Evolutionary conservation across 257 asterid genomes (phyloP).

Genomic region (Solanum pimpinellifolium): DNA sequence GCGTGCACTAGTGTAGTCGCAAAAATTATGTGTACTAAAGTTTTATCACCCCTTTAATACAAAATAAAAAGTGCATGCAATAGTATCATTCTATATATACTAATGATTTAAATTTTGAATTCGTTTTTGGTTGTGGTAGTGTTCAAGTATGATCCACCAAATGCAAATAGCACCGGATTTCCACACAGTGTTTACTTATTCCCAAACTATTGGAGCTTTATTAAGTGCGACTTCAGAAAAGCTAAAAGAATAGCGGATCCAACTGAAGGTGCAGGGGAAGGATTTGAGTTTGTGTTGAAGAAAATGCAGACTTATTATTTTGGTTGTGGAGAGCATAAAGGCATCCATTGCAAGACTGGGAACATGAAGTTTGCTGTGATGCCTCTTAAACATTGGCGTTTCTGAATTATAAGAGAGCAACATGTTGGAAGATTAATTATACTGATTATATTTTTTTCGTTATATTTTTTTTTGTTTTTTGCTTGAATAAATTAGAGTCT

Average conservation of each 20-base stretch:
- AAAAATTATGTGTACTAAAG: background rate
- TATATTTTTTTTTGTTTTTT: background rate
- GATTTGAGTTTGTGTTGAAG: constrained; percentile 52
- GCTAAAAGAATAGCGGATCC: constrained; percentile 40
- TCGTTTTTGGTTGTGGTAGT: constrained; percentile 12
- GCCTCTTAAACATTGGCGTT: constrained; percentile 43
- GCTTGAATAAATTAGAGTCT: background rate
- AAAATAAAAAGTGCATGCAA: background rate
- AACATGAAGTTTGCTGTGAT: constrained; percentile 58
- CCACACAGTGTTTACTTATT: constrained; percentile 60
- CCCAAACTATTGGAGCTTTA: constrained; percentile 42
- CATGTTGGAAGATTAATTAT: background rate
- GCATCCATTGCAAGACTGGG: constrained; percentile 55
- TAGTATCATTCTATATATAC: background rate
- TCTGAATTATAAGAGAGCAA: background rate
- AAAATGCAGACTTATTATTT: constrained; percentile 57
- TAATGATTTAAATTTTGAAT: background rate
- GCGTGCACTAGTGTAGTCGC: background rate
- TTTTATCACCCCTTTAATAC: background rate
- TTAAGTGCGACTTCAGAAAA: constrained; percentile 38
- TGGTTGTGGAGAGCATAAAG: constrained; percentile 51
- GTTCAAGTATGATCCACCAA: constrained; percentile 72
- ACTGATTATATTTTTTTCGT: background rate
- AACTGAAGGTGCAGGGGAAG: constrained; percentile 38
- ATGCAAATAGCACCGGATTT: constrained; percentile 14